These are phyloP conservation scores for Berkeleyomyces rouxiae DNA, from an alignment of 2,329 filamentous ascomycete genomes.

Conservation along the genomic window DNA sequence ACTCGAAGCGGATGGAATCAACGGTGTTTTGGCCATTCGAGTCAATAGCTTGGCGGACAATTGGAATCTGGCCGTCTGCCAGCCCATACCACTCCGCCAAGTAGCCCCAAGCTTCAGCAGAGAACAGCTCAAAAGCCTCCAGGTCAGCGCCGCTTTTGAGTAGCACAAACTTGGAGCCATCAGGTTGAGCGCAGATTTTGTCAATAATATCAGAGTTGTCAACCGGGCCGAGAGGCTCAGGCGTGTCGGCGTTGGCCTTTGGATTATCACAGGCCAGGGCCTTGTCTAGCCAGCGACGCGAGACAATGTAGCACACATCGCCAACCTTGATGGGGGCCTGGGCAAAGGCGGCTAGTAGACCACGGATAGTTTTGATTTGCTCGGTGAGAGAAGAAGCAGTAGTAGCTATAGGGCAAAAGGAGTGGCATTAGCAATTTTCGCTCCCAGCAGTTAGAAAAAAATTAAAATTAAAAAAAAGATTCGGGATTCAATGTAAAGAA, in stretches of 20 bases:
- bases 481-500: background rate
- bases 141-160: constrained; percentile 51
- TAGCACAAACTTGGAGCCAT: constrained; percentile 46
- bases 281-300: constrained; percentile 58
- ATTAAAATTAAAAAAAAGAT: background rate
- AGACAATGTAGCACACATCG: constrained; percentile 63
- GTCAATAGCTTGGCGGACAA: constrained; percentile 63
- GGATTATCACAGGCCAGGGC: constrained; percentile 50
- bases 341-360: constrained; percentile 37
- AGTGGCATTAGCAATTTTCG: background rate
- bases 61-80: constrained; percentile 49
- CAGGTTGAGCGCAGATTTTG: constrained; percentile 36
- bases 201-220: constrained; percentile 75
- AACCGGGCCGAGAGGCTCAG: constrained; percentile 54
- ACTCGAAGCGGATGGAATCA: constrained; percentile 52
- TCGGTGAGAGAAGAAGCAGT: constrained; percentile 25
- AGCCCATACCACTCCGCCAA: constrained; percentile 72
- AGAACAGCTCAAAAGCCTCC: constrained; percentile 64
- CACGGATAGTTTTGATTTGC: constrained; percentile 59
- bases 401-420: background rate
- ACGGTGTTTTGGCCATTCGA: constrained; percentile 40
- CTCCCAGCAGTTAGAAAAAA: background rate
- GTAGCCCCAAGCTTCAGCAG: constrained; percentile 64
- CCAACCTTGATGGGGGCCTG: constrained; percentile 45
- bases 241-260: constrained; percentile 39